phyloP scores from a whole-genome alignment of 495 filamentous ascomycete genomes.

The Aspergillus funiculosus region DNA sequence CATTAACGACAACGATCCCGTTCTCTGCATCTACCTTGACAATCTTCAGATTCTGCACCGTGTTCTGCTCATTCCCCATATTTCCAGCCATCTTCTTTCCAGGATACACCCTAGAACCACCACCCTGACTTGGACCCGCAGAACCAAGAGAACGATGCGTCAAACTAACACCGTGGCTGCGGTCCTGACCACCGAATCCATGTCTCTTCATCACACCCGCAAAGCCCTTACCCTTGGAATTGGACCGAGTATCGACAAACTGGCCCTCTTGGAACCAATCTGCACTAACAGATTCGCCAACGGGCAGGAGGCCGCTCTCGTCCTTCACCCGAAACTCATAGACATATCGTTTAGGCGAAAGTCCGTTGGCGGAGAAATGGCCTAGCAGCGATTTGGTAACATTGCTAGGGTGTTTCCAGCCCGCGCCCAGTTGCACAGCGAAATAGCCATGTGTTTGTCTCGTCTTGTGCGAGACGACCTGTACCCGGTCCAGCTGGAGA shows the following conservation, averaged over 20 bases:
- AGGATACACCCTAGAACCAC: slow-evolving; percentile 83
- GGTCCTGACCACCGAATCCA: slow-evolving; percentile 80
- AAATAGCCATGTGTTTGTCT: slow-evolving; percentile 76
- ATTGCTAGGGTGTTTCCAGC: slow-evolving; percentile 69
- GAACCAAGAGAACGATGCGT: slow-evolving; percentile 89
- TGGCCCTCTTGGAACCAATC: slow-evolving; percentile 88
- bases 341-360: slow-evolving; percentile 75
- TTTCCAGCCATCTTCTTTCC: slow-evolving; percentile 97
- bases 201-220: slow-evolving; percentile 96
- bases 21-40: slow-evolving; percentile 77
- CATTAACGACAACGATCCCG: slow-evolving; percentile 83
- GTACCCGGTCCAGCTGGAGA: slow-evolving; percentile 86
- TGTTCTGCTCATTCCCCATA: slow-evolving; percentile 84
- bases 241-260: slow-evolving; percentile 77
- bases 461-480: slow-evolving; percentile 82
- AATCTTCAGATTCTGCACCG: slow-evolving; percentile 83
- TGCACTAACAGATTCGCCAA: slow-evolving; percentile 69
- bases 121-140: slow-evolving; percentile 77
- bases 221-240: slow-evolving; percentile 82
- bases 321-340: slow-evolving; percentile 79
- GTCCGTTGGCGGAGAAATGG: slow-evolving; percentile 69
- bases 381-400: slow-evolving; percentile 74
- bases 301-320: slow-evolving; percentile 60
- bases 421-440: slow-evolving; percentile 82
- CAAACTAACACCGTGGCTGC: slow-evolving; percentile 89